Conservation (phyloP, 2,329 filamentous ascomycete species). For the Penicillium nordicum region DNA sequence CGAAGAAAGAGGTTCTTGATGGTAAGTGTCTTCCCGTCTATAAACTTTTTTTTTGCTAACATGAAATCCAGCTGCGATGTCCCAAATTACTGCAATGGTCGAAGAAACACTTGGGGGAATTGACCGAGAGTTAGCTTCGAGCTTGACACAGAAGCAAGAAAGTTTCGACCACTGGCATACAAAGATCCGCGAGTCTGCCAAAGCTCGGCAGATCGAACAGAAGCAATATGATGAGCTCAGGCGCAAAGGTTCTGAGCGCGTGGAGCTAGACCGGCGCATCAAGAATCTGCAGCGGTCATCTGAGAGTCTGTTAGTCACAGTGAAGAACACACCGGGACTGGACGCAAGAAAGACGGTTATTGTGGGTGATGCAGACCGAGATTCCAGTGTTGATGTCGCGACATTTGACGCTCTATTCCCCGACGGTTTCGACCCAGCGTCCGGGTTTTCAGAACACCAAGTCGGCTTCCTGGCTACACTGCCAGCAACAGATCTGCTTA, state of each 20-base stretch:
- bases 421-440: slow-evolving; percentile 40
- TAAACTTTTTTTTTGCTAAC: slow-evolving; percentile 33
- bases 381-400: slow-evolving; percentile 35
- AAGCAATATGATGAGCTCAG: slow-evolving; percentile 69
- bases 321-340: slow-evolving; percentile 49
- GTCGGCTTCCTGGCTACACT: slow-evolving; percentile 49
- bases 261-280: slow-evolving; percentile 66
- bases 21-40: slow-evolving; percentile 28
- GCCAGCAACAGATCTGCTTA: slow-evolving; percentile 60
- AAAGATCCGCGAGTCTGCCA: slow-evolving; percentile 75
- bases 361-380: slow-evolving; percentile 50
- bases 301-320: slow-evolving; percentile 62
- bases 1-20: slow-evolving; percentile 46
- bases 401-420: slow-evolving; percentile 39
- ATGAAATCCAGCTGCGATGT: slow-evolving; percentile 33
- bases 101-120: slow-evolving; percentile 77
- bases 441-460: slow-evolving; percentile 41
- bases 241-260: slow-evolving; percentile 60
- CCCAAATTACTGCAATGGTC: slow-evolving; percentile 59
- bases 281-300: slow-evolving; percentile 72
- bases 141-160: slow-evolving; percentile 79
- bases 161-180: slow-evolving; percentile 77
- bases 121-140: slow-evolving; percentile 72
- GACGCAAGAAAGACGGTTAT: slow-evolving; percentile 45
- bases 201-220: slow-evolving; percentile 72